Evolutionary conservation across 148 eudicot species (phyloP).

Genomic region (Silene uniflora): DNA sequence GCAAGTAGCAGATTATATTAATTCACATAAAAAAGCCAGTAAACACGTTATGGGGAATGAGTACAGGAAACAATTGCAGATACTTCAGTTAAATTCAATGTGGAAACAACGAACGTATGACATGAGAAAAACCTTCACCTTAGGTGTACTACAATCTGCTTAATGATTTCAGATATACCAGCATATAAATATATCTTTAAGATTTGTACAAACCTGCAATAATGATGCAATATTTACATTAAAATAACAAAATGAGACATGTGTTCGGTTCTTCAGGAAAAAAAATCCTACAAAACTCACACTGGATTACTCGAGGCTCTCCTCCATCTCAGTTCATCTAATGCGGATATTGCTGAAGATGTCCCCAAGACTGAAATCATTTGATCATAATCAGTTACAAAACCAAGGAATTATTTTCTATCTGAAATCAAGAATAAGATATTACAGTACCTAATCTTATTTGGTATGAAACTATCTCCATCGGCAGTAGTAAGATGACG

Average conservation of each 20-base stretch:
- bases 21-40: no score
- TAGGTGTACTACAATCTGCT: constrained; percentile 18
- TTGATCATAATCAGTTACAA: constrained; percentile 8
- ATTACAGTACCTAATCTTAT: constrained; percentile 51
- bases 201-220: constrained; percentile 30
- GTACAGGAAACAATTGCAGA: background rate
- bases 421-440: background rate
- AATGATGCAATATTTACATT: background rate
- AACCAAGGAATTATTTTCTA: background rate
- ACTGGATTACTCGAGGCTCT: constrained; percentile 31
- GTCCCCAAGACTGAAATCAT: constrained; percentile 55
- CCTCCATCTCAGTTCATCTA: constrained; percentile 35
- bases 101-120: background rate
- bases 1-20: no score
- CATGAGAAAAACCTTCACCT: constrained; percentile 21
- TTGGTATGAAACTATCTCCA: constrained; percentile 67
- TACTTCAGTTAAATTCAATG: background rate
- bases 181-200: constrained; percentile 17
- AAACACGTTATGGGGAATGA: background rate
- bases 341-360: constrained; percentile 50
- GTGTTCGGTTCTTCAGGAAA: background rate
- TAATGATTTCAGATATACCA: constrained; percentile 24
- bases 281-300: constrained; percentile 24
- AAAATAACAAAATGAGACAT: background rate
- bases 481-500: constrained; percentile 85